phyloP scores from a whole-genome alignment of 2,329 filamentous ascomycete species.

The Tolypocladium sp. region DNA sequence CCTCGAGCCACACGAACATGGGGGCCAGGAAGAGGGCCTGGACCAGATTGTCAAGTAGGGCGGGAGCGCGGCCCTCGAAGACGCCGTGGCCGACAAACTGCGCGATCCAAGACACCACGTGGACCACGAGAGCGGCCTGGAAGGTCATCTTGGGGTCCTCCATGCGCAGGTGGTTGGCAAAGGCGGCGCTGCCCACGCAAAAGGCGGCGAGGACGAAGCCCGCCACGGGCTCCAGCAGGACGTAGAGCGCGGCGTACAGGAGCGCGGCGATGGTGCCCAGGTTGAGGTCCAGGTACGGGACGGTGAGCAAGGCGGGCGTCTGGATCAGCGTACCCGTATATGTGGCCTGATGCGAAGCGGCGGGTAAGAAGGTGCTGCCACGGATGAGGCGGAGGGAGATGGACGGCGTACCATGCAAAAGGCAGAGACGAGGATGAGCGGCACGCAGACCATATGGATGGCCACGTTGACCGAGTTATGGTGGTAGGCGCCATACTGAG shows the following conservation, averaged over 20 bases:
- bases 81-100: conserved; percentile 89
- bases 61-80: conserved; percentile 82
- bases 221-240: conserved; percentile 89
- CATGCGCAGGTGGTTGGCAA: conserved; percentile 63
- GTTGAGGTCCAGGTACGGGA: conserved; percentile 59
- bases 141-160: conserved; percentile 42
- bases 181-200: conserved; percentile 66
- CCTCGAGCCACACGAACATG: conserved; percentile 94
- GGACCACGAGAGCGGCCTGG: conserved; percentile 52
- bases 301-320: conserved; percentile 57
- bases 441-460: conserved; percentile 75
- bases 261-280: conserved; percentile 55
- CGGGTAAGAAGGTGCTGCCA: neutral
- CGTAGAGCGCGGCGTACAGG: conserved; percentile 69
- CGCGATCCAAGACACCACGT: conserved; percentile 70
- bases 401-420: conserved; percentile 57
- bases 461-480: conserved; percentile 66
- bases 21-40: conserved; percentile 90
- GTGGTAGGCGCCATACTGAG: conserved; percentile 76
- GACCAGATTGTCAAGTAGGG: conserved; percentile 80
- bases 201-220: conserved; percentile 69
- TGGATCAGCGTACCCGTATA: conserved; percentile 55
- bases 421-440: conserved; percentile 61
- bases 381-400: conserved; percentile 1
- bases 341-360: conserved; percentile 36